A percentile compares a stretch with the other conserved stretches of the same genome.
Evolutionary conservation across 441 rosid genomes (phyloP).

Genomic region (Bruguiera hainesii): DNA sequence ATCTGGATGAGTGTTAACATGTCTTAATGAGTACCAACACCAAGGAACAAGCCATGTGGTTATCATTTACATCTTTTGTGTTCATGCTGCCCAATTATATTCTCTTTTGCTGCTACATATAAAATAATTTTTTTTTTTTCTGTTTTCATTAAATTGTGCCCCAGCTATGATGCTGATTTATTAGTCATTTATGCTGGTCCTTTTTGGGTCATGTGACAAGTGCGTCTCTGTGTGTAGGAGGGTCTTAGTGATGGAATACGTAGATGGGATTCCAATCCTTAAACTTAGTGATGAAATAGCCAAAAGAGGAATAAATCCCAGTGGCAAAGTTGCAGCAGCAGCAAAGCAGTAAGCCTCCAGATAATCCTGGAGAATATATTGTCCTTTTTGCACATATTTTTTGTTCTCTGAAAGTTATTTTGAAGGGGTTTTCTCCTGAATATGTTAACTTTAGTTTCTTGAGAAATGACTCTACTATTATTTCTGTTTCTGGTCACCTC

Average conservation of each 20-base stretch:
- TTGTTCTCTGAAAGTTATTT: not conserved
- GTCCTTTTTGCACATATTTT: conserved; percentile 9
- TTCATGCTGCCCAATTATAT: too few relatives aligned
- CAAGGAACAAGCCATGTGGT: too few relatives aligned
- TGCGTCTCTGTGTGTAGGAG: conserved; percentile 41
- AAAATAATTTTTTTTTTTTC: too few relatives aligned
- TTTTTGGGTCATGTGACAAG: conserved; percentile 3
- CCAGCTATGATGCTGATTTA: not conserved
- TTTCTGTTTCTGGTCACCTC: not conserved
- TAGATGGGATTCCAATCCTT: conserved; percentile 87
- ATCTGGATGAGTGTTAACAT: too few relatives aligned
- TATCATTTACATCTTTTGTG: too few relatives aligned
- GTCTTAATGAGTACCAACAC: too few relatives aligned
- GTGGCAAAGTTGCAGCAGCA: conserved; percentile 74
- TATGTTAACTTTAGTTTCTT: too few relatives aligned
- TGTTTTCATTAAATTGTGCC: not conserved
- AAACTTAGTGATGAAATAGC: conserved; percentile 89
- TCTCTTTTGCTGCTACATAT: too few relatives aligned
- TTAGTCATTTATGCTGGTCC: not conserved
- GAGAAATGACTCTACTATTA: not conserved
- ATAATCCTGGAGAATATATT: conserved; percentile 38
- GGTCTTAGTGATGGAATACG: conserved; percentile 86
- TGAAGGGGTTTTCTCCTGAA: too few relatives aligned
- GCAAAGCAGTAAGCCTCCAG: conserved; percentile 90
- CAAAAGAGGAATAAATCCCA: conserved; percentile 87